Evolutionary conservation across 2,329 filamentous ascomycete genomes (phyloP), one percentile per base, ranked within the genome.

Genomic region (Fusarium avenaceum): DNA sequence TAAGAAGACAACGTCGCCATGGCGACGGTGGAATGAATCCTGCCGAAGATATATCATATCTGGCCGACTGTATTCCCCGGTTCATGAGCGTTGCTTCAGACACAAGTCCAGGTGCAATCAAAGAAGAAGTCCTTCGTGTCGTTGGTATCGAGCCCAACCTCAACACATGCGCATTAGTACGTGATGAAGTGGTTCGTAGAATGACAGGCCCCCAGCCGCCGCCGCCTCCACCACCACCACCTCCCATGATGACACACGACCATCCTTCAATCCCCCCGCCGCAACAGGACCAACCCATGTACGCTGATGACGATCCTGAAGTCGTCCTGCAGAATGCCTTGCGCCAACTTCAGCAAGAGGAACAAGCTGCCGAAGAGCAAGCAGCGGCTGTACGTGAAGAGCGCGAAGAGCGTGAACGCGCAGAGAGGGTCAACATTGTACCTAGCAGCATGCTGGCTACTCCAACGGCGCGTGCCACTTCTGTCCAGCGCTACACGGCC

Each of bases 281-380:
- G 1, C 76, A 77, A 28, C 72, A 75, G 15, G 75, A 77, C 26
- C 80, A 80, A 19, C 75, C 76, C 47, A 77, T 85, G 70, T 82
- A 82, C 71, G 80, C 80, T 51, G 81, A 84, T 11, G 85, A 88
- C 19, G 86, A 89, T 65, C 83, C 87, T 3, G 87, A 89, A 49
- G 80, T 86, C 7, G 85, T 86, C 17, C 78, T 89, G 4, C 86
- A 88, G 71, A 87, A 88, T 66, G 87, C 87, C 3, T 78, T 89
- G 46, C 83, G 84, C 40, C 84, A 86, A 65, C 80, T 89, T 50
- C 86, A 88, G 70, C 83, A 87, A 70, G 86, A 88, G 63, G 86
- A 88, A 59, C 85, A 85, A 22, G 85, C 85, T 7, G 86, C 85
- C 4, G 86, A 87, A 63, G 85, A 85, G n/a, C 83, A 84, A 47